Evolutionary conservation across 176 grass and related monocot genomes (phyloP).

Genomic region (Echinochloa phyllopogon): DNA sequence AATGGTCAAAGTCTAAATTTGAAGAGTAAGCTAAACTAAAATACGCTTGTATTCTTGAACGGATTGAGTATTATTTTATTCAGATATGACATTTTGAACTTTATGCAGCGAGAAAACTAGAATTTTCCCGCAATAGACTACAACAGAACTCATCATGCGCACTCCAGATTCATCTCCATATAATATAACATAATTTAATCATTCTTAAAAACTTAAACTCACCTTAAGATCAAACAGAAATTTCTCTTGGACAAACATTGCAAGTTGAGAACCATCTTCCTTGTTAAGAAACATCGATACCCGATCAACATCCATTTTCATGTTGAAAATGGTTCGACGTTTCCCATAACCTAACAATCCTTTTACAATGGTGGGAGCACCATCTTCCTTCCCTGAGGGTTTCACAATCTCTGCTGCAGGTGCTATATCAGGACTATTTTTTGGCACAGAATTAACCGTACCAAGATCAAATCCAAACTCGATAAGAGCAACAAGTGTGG

Average conservation of each 20-base stretch:
- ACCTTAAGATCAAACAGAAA: conserved; percentile 98
- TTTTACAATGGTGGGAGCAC: conserved; percentile 63
- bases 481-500: conserved; percentile 93
- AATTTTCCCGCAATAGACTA: neutral
- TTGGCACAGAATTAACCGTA: conserved; percentile 62
- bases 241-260: conserved; percentile 94
- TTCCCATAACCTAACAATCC: conserved; percentile 96
- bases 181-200: conserved; percentile 7
- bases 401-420: conserved; percentile 33
- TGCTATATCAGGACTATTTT: conserved; percentile 45
- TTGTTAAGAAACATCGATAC: conserved; percentile 98
- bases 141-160: conserved; percentile 3
- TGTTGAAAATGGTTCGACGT: conserved; percentile 82
- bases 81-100: neutral
- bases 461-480: conserved; percentile 91
- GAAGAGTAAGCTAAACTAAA: neutral
- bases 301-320: conserved; percentile 95
- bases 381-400: conserved; percentile 68
- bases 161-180: neutral
- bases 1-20: neutral
- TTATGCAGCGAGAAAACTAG: neutral
- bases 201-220: conserved; percentile 39
- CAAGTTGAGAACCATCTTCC: conserved; percentile 95
- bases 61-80: neutral
- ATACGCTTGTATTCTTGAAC: neutral